Base-by-base conservation (phyloP, 2,329 filamentous ascomycete species). In the Passalora sequoiae region DNA sequence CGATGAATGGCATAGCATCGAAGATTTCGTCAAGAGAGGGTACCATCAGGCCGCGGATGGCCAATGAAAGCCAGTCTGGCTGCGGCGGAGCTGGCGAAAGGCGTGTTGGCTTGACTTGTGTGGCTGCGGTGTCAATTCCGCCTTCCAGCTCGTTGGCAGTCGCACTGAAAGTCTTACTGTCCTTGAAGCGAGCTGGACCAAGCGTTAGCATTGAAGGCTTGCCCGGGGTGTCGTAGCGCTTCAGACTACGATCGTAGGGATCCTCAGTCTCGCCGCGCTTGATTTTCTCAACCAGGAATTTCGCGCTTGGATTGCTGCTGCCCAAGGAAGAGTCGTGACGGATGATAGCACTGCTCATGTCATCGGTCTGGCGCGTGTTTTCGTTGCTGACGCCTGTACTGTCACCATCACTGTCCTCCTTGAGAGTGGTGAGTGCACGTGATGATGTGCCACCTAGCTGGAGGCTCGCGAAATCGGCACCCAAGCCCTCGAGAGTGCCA, bases 21-120 rank as follows among this genome's bases (percentile, higher is more conserved):
- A 60, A 57, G 16, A 57, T 51, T 25, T 60, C 51, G 8, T 58
- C 54, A 13, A 60, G 16, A 6, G 39, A 47, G 6, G 61, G 61
- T 8, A 60, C 49, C 38, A 44, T 49, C 10, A 44, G 29, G 25
- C 48, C 46, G n/a, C 43, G 43, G 21, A 46, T 15, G 24, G 48
- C 50, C 15, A 44, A 29, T 9, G 45, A 20, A 19, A 55, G 37
- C 53, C 53, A 55, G 25, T 50, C 46, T 13, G 53, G 53, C 6
- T 25, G 19, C 4, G 24, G 32, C 28, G 37, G 38, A 7, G 39
- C 17, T 31, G 13, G 4, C 13, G 17, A n/a, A 17, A 15, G 31
- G 16, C 22, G 32, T 4, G 19, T 15, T 4, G 12, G 21, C 6
- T 15, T 4, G 9, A 15, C n/a, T 15, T 21, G 40, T 7, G 30